These are phyloP conservation scores for Colletotrichum orchidophilum DNA, from an alignment of 2,329 filamentous ascomycete genomes.

Conservation along the genomic window DNA sequence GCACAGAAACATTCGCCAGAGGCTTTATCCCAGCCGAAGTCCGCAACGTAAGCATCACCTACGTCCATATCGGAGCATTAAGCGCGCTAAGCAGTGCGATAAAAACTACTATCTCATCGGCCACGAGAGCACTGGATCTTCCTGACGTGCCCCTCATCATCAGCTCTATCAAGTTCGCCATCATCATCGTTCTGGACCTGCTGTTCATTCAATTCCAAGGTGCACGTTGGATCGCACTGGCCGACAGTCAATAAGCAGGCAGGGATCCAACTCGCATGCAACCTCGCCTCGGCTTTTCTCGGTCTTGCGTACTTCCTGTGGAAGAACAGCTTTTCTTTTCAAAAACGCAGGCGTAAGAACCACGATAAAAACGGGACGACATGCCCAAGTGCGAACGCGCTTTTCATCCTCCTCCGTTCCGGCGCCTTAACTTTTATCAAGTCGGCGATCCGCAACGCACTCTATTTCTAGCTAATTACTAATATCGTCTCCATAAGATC, in stretches of 20 bases:
- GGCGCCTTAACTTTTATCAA: constrained; percentile 69
- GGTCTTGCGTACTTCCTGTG: constrained; percentile 70
- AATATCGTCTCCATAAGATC: constrained; percentile 70
- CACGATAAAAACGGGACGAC: constrained; percentile 34
- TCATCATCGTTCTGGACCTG: constrained; percentile 75
- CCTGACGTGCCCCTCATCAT: constrained; percentile 76
- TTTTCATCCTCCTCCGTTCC: constrained; percentile 63
- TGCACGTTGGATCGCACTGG: constrained; percentile 63
- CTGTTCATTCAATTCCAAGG: constrained; percentile 73
- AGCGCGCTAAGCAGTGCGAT: constrained; percentile 69
- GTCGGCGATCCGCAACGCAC: constrained; percentile 72
- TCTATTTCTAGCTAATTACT: constrained; percentile 77
- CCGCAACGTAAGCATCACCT: constrained; percentile 65
- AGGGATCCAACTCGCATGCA: constrained; percentile 69
- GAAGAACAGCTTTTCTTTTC: constrained; percentile 44
- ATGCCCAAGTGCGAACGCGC: constrained; percentile 50
- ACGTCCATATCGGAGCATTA: constrained; percentile 72
- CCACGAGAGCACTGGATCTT: constrained; percentile 72
- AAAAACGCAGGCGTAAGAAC: constrained; percentile 9
- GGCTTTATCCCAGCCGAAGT: constrained; percentile 71
- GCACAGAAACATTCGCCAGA: constrained; percentile 63
- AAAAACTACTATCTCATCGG: constrained; percentile 68
- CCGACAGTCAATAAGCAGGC: constrained; percentile 74
- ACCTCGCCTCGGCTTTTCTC: constrained; percentile 61
- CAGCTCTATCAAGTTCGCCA: constrained; percentile 67